Conservation (phyloP, 2,329 filamentous ascomycete genomes). For the Dichotomopilus funicola region DNA sequence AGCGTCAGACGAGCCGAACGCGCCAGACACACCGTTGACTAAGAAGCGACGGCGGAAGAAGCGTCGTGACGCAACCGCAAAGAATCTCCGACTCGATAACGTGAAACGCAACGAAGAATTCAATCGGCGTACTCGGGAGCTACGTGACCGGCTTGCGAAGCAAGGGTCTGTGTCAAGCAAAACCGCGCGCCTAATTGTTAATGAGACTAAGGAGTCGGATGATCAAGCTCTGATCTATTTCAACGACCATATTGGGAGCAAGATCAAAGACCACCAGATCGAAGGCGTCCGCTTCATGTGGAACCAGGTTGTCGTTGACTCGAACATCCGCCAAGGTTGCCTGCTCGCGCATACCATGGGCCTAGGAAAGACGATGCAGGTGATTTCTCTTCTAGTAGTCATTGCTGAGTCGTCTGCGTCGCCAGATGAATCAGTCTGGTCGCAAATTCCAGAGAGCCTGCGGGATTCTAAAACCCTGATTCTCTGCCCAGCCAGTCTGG, state of each 20-base stretch:
- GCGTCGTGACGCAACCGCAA: slow-evolving; percentile 43
- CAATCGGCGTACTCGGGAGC: slow-evolving; percentile 43
- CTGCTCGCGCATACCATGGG: slow-evolving; percentile 88
- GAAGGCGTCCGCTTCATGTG: slow-evolving; percentile 81
- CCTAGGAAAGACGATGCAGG: slow-evolving; percentile 86
- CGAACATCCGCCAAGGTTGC: slow-evolving; percentile 60
- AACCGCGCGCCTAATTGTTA: slow-evolving; percentile 54
- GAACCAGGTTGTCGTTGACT: slow-evolving; percentile 66
- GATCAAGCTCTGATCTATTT: slow-evolving; percentile 58
- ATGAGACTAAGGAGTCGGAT: slow-evolving; percentile 53
- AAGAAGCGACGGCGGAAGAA: slow-evolving; percentile 42
- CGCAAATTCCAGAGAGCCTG: slow-evolving; percentile 63
- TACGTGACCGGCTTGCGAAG: slow-evolving; percentile 40
- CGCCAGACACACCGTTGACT: slow-evolving; percentile 26
- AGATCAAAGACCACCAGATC: slow-evolving; percentile 75
- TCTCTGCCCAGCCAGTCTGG: slow-evolving; percentile 66
- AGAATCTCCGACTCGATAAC: slow-evolving; percentile 50
- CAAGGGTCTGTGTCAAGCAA: slow-evolving; percentile 39
- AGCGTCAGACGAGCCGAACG: slow-evolving; percentile 1
- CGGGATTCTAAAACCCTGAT: slow-evolving; percentile 60
- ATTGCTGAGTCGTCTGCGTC: slow-evolving; percentile 62
- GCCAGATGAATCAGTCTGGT: slow-evolving; percentile 44
- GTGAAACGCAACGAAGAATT: slow-evolving; percentile 47
- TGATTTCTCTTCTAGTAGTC: slow-evolving; percentile 74
- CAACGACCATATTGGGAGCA: slow-evolving; percentile 53